Percentiles rank a stretch among this genome's conserved stretches.
Evolutionary conservation across 83 land plant species (phyloP).

Genomic region (Diphasiastrum complanatum): DNA sequence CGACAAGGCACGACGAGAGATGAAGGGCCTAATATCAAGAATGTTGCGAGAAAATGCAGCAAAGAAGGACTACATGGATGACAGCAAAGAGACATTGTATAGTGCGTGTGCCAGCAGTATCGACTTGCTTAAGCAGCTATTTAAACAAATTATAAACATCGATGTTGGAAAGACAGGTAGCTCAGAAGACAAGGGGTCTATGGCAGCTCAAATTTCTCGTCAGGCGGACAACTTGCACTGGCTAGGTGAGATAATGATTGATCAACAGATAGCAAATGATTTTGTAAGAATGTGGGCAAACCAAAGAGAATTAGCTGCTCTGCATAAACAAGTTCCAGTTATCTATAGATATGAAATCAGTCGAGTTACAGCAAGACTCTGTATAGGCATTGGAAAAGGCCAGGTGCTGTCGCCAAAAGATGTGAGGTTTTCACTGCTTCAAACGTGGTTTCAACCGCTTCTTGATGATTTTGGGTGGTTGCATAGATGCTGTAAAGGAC

Average conservation of each 20-base stretch:
- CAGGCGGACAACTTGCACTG: slow-evolving; percentile 17
- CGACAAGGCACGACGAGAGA: slow-evolving; percentile 45
- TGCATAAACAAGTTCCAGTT: not conserved
- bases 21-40: slow-evolving; percentile 48
- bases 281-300: slow-evolving; percentile 1
- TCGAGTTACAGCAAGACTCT: slow-evolving; percentile 6
- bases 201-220: slow-evolving; percentile 1
- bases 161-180: not conserved
- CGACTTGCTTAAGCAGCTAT: not conserved
- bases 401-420: slow-evolving; percentile 1
- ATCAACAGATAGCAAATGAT: not conserved
- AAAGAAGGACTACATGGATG: no score
- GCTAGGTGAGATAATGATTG: slow-evolving; percentile 3
- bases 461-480: slow-evolving; percentile 16
- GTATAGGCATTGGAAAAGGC: slow-evolving; percentile 7
- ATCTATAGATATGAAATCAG: slow-evolving; percentile 10
- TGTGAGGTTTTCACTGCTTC: slow-evolving; percentile 5
- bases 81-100: not conserved
- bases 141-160: not conserved
- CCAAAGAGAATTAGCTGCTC: not conserved
- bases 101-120: slow-evolving; percentile 5
- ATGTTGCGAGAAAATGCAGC: slow-evolving; percentile 46
- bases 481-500: slow-evolving; percentile 6
- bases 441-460: no score
- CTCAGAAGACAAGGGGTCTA: not conserved